phyloP scores from a whole-genome alignment of 2,329 filamentous ascomycete genomes.

The Fusarium tanahbumbuense region DNA sequence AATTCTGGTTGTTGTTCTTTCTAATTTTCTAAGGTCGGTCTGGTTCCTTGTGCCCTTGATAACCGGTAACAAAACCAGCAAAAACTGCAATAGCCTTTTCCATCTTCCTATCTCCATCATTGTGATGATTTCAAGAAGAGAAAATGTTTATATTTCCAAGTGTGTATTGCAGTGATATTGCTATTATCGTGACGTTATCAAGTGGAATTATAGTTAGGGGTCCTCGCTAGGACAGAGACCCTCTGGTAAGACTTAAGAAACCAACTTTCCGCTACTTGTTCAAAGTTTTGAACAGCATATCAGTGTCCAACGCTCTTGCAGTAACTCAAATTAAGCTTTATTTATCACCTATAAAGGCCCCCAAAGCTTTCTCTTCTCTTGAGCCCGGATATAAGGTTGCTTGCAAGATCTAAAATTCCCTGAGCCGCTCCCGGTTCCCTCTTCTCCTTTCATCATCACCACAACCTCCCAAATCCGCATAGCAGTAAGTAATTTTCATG shows the following conservation, averaged over 20 bases:
- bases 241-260: too few species aligned
- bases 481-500: not conserved
- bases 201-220: not conserved
- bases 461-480: not conserved
- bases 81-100: rapidly evolving
- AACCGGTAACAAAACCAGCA: not conserved
- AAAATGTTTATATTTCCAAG: not conserved
- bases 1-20: not conserved
- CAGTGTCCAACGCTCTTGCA: not conserved
- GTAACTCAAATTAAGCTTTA: not conserved
- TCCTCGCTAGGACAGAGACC: not conserved
- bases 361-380: too few species aligned
- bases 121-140: not conserved
- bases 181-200: not conserved
- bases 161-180: not conserved
- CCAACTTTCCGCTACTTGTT: not conserved
- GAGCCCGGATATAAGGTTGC: not conserved
- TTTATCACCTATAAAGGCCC: not conserved
- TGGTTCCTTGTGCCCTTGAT: not conserved
- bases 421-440: not conserved
- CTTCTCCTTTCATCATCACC: not conserved
- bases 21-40: not conserved
- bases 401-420: not conserved
- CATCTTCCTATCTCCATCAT: too few species aligned
- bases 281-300: not conserved